Base-by-base conservation (phyloP, 768 basidiomycete species). In the Galerina marginata region DNA sequence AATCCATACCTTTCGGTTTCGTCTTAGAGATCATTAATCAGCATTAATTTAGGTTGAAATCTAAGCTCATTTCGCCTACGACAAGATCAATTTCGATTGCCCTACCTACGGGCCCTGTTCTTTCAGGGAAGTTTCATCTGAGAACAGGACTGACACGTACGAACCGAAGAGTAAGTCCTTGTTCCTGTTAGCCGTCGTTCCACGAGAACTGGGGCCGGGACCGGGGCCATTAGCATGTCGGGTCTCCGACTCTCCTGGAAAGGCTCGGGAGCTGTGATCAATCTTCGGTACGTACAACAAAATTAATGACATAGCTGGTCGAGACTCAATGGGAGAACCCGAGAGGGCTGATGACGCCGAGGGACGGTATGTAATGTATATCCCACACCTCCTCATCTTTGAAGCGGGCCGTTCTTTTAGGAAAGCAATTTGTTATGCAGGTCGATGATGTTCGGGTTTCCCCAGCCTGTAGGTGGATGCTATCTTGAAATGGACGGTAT, bases 261-360 rank as follows among this genome's bases (percentile, higher is more conserved):
- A 52, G 23, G 51, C 20, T 23, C 44, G 45, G 36, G 45, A 47
- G 23, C 44, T 59, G 43, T 59, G 50, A 39, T 37, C 42, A 25
- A 23, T 33, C 33, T 51, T 51, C 42, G 36, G 42, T 59, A 53
- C 33, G 50, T 53, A 53, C 51, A 6, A 23, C 4, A 43, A 25
- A 14, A 26, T 23, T 33, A 40, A 52, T 12, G 50, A 52, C 20
- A 2, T 25, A 26, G 23, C n/a, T 59, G n/a, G 43, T n/a, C 51
- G 58, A 53, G 46, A 52, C 52, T 53, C 33, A 54, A 39, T 53
- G 51, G 36, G 54, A 38, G 52, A 16, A 48, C 15, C 37, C 52
- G 52, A 53, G 48, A 47, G 44, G 37, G 25, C 44, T 47, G 37
- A 10, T 29, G 23, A 11, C 52, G 37, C 52, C 23, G 45, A 15